These are phyloP conservation scores for Noccaea bulbosa DNA, from an alignment of 345 rosid species.

Conservation along the genomic window DNA sequence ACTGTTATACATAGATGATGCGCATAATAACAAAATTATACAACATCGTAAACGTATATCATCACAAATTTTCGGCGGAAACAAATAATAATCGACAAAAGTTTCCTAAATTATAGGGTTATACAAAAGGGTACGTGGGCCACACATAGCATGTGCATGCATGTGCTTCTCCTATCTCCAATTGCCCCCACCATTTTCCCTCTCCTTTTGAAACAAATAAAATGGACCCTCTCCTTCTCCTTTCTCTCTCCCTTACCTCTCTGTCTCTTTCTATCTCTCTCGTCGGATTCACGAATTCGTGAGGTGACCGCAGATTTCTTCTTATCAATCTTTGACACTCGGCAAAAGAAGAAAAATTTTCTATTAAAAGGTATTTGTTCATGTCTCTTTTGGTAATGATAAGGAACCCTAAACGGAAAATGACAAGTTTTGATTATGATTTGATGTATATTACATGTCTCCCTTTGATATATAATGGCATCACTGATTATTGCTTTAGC, in stretches of 20 bases:
- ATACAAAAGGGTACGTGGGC: conserved; percentile 34
- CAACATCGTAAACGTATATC: conserved; percentile 27
- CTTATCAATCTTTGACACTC: conserved; percentile 19
- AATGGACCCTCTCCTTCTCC: conserved; percentile 34
- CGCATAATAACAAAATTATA: neutral
- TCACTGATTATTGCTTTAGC: neutral
- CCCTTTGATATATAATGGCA: neutral
- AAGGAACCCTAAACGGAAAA: conserved; percentile 26
- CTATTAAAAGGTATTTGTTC: conserved; percentile 33
- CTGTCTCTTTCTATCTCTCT: conserved; percentile 30
- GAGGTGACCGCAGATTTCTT: conserved; percentile 30
- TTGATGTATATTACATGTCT: conserved; percentile 24
- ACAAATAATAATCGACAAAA: conserved; percentile 40
- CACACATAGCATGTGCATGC: conserved; percentile 47
- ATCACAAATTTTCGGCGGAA: conserved; percentile 42
- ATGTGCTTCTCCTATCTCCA: conserved; percentile 43
- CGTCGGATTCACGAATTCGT: conserved; percentile 25
- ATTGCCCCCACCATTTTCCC: conserved; percentile 43
- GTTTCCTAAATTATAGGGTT: conserved; percentile 40
- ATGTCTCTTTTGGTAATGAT: conserved; percentile 34
- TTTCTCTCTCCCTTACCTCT: conserved; percentile 37
- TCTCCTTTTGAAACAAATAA: conserved; percentile 35
- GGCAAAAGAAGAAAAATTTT: neutral
- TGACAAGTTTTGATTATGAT: neutral
- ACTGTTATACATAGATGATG: neutral